Base-by-base conservation (phyloP, 2,329 filamentous ascomycete genomes). In the Didymellaceae sp. region DNA sequence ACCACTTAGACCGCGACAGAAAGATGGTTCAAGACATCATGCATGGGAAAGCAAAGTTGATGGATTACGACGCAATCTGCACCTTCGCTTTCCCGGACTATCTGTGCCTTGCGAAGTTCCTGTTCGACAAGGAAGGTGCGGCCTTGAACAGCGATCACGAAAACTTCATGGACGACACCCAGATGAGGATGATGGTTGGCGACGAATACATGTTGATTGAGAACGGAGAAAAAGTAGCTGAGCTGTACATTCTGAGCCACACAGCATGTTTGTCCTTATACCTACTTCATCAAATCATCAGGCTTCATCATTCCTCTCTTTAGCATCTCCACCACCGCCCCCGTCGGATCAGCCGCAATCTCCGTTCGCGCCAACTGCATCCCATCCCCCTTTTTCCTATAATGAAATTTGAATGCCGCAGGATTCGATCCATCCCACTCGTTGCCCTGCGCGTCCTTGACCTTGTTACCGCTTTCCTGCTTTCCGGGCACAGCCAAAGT, bases 21-120 rank as follows among this genome's bases (percentile, higher is more conserved):
- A n/a, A n/a, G n/a, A n/a, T n/a, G n/a, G n/a, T n/a, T n/a, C n/a
- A n/a, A n/a, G n/a, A n/a, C n/a, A n/a, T n/a, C n/a, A n/a, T n/a
- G n/a, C n/a, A n/a, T n/a, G n/a, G n/a, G n/a, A n/a, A n/a, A n/a
- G n/a, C n/a, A n/a, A n/a, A n/a, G n/a, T n/a, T n/a, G n/a, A n/a
- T n/a, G n/a, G n/a, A n/a, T n/a, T n/a, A n/a, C n/a, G n/a, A n/a
- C n/a, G n/a, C n/a, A n/a, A n/a, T n/a, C n/a, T n/a, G n/a, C n/a
- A n/a, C n/a, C n/a, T n/a, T n/a, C n/a, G 65, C 77, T 45, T 79
- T 79, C 54, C 71, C 71, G 39, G 75, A 78, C 57, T 78, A 78
- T 50, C 67, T 73, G 44, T 68, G 71, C n/a, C 71, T 78, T 43
- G 76, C 76, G 21, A 72, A 68, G 55, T 78, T 78, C 62, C 66